Base-by-base conservation (phyloP, 139 green algal genomes). In the Chlamydomonas sphaeroides region DNA sequence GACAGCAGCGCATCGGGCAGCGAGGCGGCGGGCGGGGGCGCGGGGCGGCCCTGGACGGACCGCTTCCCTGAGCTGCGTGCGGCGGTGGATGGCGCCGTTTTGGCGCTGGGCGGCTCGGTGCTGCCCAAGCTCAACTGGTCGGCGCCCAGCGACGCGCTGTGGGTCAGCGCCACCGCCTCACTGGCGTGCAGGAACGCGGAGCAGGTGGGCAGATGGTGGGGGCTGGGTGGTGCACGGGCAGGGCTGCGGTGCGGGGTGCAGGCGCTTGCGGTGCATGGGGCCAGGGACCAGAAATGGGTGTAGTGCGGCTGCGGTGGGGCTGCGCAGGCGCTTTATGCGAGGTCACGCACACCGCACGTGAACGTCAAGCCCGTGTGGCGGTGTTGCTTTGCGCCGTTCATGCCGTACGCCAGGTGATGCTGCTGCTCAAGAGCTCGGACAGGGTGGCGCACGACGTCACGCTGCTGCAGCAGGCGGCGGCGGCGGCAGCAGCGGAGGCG, bases 81-180 rank as follows among this genome's bases (percentile, higher is more conserved):
- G 1, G 66, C 61, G 5, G 65, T 98, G 4, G 45, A 87, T 10
- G 59, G 42, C 0, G 92, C 91, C 0, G 97, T 98, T 20, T 41
- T 17, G 32, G 30, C 14, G n/a, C 57, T 80, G 57, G 74, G 74
- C 8, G 74, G 74, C 85, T 97, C 77, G 92, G 95, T 98, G 28
- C 75, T 95, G 33, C 96, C 96, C 51, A 98, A 98, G 79, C 87
- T 98, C 11, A 98, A 95, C 38, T 99, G 97, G 97, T 97, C 93
- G 86, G 91, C 83, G 35, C 97, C 97, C 6, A 95, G 90, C 26
- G 97, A 99, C 62, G 96, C 95, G 30, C 66, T 88, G 20, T 99
- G 97, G 97, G 65, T 99, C 35, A 93, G 83, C 23, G 61, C 87
- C 2, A 82, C 39, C n/a, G 45, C 35, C 10, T 45, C 59, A 4